Percentiles rank a stretch among this genome's conserved stretches.
phyloP scores from a whole-genome alignment of 495 filamentous ascomycete genomes.

The Neohortaea acidophila region DNA sequence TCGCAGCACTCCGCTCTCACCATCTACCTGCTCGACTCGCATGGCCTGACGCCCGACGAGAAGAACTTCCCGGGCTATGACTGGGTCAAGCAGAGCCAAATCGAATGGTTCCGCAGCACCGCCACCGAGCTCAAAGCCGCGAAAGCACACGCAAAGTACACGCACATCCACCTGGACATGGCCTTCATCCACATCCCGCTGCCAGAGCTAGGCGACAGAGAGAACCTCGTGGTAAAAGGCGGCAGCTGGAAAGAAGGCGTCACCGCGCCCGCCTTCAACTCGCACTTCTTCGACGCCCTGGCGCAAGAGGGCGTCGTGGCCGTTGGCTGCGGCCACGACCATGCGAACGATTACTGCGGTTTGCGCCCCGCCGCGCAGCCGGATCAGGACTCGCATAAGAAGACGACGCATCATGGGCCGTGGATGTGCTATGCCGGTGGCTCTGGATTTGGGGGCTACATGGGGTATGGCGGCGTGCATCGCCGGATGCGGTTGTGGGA shows the following conservation, averaged over 20 bases:
- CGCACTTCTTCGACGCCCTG: slow-evolving; percentile 71
- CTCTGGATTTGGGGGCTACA: slow-evolving; percentile 83
- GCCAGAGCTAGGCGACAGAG: slow-evolving; percentile 56
- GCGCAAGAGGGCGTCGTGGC: slow-evolving; percentile 69
- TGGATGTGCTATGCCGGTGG: slow-evolving; percentile 99
- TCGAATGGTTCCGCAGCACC: slow-evolving; percentile 79
- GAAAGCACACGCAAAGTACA: slow-evolving; percentile 65
- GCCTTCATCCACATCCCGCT: slow-evolving; percentile 96
- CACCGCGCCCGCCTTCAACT: slow-evolving; percentile 79
- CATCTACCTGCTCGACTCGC: slow-evolving; percentile 84
- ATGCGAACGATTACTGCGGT: slow-evolving; percentile 91
- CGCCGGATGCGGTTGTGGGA: slow-evolving; percentile 79
- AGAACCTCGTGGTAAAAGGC: slow-evolving; percentile 32
- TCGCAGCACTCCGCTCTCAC: slow-evolving; percentile 79
- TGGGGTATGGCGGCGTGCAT: slow-evolving; percentile 70
- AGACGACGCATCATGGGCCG: slow-evolving; percentile 48
- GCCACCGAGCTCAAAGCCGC: slow-evolving; percentile 48
- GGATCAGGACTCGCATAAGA: slow-evolving; percentile 13
- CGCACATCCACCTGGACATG: slow-evolving; percentile 84
- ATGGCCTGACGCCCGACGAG: slow-evolving; percentile 84
- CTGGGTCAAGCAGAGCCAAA: slow-evolving; percentile 88
- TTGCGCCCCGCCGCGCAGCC: slow-evolving; percentile 29
- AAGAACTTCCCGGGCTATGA: slow-evolving; percentile 75
- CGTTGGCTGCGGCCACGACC: slow-evolving; percentile 88
- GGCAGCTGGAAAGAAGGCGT: slow-evolving; percentile 59